A percentile compares a stretch with the other conserved stretches of the same genome.
phyloP scores from a whole-genome alignment of 2,329 filamentous ascomycete species.

The Nannizziopsis arthrosporioides region DNA sequence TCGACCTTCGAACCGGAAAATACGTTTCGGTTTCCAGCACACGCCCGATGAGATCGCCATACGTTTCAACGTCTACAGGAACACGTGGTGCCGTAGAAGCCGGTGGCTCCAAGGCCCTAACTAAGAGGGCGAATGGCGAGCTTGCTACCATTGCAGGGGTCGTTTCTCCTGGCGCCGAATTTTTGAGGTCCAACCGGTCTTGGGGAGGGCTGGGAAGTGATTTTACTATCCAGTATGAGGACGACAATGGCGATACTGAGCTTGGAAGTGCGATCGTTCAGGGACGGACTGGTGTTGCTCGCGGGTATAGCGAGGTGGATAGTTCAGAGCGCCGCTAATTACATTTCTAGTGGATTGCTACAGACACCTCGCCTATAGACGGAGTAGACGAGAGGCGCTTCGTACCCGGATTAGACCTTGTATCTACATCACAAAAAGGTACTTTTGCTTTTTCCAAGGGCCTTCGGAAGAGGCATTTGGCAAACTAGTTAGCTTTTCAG shows the following conservation, averaged over 20 bases:
- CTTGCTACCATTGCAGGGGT: conserved; percentile 72
- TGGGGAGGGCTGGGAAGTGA: conserved; percentile 91
- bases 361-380: too few species aligned
- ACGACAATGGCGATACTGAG: conserved; percentile 40
- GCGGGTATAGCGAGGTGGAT: conserved; percentile 71
- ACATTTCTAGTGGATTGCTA: too few species aligned
- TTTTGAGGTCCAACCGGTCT: conserved; percentile 64
- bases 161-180: conserved; percentile 85
- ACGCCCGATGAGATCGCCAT: conserved; percentile 32
- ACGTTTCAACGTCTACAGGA: conserved; percentile 20
- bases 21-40: conserved; percentile 70
- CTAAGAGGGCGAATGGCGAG: conserved; percentile 56
- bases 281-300: conserved; percentile 74
- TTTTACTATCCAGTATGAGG: conserved; percentile 52
- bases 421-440: too few species aligned
- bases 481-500: too few species aligned
- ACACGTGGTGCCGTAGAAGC: conserved; percentile 20
- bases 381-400: too few species aligned
- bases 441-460: too few species aligned
- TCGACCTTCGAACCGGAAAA: conserved; percentile 77
- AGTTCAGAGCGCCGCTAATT: conserved; percentile 29
- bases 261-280: conserved; percentile 51
- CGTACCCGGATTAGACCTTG: too few species aligned
- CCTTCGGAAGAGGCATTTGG: too few species aligned
- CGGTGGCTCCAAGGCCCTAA: conserved; percentile 43